Percentiles rank a stretch among this genome's conserved stretches.
phyloP scores from a whole-genome alignment of 2,329 filamentous ascomycete species.

The Endocalyx cinctus region DNA sequence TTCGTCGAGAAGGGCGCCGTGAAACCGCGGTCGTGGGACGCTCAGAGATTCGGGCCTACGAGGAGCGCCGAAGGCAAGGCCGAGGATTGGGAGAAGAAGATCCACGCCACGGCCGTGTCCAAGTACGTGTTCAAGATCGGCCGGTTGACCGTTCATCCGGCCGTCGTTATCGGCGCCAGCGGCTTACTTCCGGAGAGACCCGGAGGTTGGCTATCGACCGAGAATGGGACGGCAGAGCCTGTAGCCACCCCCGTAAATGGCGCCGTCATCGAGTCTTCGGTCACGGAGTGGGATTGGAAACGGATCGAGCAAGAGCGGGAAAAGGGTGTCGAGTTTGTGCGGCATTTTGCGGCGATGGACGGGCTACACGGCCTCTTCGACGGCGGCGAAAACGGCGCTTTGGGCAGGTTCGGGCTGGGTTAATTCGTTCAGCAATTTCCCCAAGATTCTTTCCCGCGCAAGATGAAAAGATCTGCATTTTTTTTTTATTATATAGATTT shows the following conservation, averaged over 20 bases:
- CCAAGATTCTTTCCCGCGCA: neutral
- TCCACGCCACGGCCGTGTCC: conserved; percentile 67
- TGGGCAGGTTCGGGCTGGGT: conserved; percentile 44
- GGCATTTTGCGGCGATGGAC: conserved; percentile 55
- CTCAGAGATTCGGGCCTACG: conserved; percentile 35
- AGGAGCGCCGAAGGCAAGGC: conserved; percentile 31
- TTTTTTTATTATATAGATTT: conserved; percentile 5
- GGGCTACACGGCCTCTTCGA: conserved; percentile 48
- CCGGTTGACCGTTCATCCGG: conserved; percentile 78
- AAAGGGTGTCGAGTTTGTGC: conserved; percentile 50
- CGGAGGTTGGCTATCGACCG: conserved; percentile 54
- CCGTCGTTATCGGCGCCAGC: conserved; percentile 66
- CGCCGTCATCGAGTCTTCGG: conserved; percentile 31
- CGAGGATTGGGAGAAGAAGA: conserved; percentile 52
- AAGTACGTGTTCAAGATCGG: conserved; percentile 84
- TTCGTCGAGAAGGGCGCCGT: conserved; percentile 62
- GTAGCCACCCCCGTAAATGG: conserved; percentile 28
- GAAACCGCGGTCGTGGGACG: conserved; percentile 49
- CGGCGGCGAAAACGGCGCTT: conserved; percentile 46
- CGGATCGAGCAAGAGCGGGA: conserved; percentile 50
- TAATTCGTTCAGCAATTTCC: conserved; percentile 13
- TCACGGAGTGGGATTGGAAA: conserved; percentile 53
- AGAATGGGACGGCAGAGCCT: conserved; percentile 18
- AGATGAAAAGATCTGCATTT: neutral
- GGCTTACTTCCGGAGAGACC: conserved; percentile 72